phyloP scores from a whole-genome alignment of 164 flowering plant species.

The Litsea cubeba region DNA sequence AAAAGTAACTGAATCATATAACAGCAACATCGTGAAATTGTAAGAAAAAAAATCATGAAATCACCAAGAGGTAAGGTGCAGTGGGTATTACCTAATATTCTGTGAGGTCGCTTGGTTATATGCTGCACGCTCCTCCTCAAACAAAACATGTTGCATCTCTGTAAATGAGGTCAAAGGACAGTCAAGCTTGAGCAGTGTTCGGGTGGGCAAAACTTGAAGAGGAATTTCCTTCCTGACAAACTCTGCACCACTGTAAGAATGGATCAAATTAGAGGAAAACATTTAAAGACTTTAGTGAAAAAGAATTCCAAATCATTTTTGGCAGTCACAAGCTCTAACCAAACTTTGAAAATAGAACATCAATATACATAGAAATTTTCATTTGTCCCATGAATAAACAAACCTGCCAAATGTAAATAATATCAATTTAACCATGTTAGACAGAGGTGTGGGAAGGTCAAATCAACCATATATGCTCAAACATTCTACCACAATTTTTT shows the following conservation, averaged over 20 bases:
- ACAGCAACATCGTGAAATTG: not conserved
- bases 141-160: slow-evolving; percentile 75
- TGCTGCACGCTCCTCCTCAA: slow-evolving; percentile 88
- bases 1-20: not conserved
- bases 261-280: slow-evolving; percentile 10
- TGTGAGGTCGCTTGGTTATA: slow-evolving; percentile 71
- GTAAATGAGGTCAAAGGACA: slow-evolving; percentile 68
- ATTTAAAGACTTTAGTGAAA: not conserved
- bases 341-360: not conserved
- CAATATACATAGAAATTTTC: not conserved
- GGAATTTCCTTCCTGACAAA: slow-evolving; percentile 86
- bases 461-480: no score
- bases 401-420: not conserved
- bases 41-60: not conserved
- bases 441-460: not conserved
- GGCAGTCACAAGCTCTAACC: not conserved
- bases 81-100: slow-evolving; percentile 49
- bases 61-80: not conserved
- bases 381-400: not conserved
- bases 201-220: slow-evolving; percentile 65
- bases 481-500: no score
- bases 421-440: not conserved
- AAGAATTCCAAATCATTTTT: not conserved
- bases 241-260: slow-evolving; percentile 74
- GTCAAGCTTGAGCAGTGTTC: slow-evolving; percentile 58